phyloP scores from a whole-genome alignment of 1,139 yeast genomes.

The Magnusiomyces tetraspermus region DNA sequence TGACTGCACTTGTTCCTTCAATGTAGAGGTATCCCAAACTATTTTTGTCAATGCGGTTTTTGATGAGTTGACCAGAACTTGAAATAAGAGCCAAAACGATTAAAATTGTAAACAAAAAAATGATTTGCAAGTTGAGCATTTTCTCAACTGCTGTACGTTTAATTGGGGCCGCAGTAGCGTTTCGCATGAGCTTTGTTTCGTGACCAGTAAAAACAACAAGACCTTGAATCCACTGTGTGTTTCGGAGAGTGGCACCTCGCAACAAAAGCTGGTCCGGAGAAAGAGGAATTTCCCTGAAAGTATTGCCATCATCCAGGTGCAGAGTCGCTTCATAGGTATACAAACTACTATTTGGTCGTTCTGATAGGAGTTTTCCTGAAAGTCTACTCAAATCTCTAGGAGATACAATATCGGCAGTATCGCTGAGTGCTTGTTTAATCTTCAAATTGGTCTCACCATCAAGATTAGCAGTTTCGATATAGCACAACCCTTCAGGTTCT shows the following conservation, averaged over 20 bases:
- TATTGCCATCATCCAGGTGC: constrained; percentile 40
- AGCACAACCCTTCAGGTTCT: constrained; percentile 84
- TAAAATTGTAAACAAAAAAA: constrained; percentile 75
- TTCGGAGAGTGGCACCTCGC: constrained; percentile 92
- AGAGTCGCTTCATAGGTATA: constrained; percentile 93
- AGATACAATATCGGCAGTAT: constrained; percentile 65
- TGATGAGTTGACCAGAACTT: constrained; percentile 78
- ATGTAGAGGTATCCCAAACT: constrained; percentile 55
- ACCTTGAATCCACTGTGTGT: constrained; percentile 94
- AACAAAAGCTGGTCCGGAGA: constrained; percentile 83
- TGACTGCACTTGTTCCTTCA: constrained; percentile 59
- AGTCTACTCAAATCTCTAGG: constrained; percentile 50
- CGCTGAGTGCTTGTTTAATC: constrained; percentile 64
- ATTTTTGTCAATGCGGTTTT: constrained; percentile 45
- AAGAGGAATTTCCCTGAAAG: constrained; percentile 45
- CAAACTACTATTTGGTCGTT: constrained; percentile 87
- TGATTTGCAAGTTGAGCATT: constrained; percentile 83
- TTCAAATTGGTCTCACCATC: constrained; percentile 96
- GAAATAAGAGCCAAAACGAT: constrained; percentile 69
- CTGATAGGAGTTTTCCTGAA: constrained; percentile 59
- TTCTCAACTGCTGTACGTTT: constrained; percentile 95
- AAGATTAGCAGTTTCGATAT: constrained; percentile 84
- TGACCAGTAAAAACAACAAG: constrained; percentile 93
- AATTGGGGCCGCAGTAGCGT: constrained; percentile 97
- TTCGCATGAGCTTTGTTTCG: constrained; percentile 95